Percentiles rank a stretch among this genome's conserved stretches.
These are phyloP conservation scores for Actinomortierella wolfii DNA, from an alignment of 371 early-diverging fungal genomes.

Conservation along the genomic window DNA sequence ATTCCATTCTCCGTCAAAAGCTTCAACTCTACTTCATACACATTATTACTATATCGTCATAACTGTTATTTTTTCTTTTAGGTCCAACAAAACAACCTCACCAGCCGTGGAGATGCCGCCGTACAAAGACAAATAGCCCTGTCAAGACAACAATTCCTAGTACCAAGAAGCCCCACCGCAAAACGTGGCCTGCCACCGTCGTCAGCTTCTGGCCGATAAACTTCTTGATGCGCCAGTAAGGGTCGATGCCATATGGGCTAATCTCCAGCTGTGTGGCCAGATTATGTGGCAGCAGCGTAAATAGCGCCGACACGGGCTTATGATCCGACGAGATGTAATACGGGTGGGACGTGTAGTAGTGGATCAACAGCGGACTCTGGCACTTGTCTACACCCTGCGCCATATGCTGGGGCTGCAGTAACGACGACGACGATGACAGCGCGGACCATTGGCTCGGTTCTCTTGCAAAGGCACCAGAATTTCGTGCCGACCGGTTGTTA, in stretches of 20 bases:
- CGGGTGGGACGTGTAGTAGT: conserved; percentile 45
- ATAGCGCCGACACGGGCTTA: conserved; percentile 49
- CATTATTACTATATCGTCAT: too few relatives aligned
- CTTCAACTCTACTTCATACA: too few relatives aligned
- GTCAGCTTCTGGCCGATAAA: conserved; percentile 44
- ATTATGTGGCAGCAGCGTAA: conserved; percentile 30
- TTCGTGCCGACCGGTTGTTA: too few relatives aligned
- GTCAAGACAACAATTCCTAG: conserved; percentile 15
- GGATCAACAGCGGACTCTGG: conserved; percentile 34
- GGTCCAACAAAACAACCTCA: too few relatives aligned
- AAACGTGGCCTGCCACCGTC: conserved; percentile 24
- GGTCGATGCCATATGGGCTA: conserved; percentile 38
- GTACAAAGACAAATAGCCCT: conserved; percentile 16
- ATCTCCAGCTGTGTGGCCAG: conserved; percentile 23
- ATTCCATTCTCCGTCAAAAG: too few relatives aligned
- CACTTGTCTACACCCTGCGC: background rate
- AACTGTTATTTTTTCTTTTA: too few relatives aligned
- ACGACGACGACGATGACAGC: background rate
- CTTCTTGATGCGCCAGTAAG: conserved; percentile 33
- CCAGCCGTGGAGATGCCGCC: conserved; percentile 31
- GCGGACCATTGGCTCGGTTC: background rate
- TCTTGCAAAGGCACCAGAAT: background rate
- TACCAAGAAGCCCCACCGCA: conserved; percentile 37
- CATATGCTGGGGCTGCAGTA: background rate
- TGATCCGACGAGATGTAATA: conserved; percentile 45